These are phyloP conservation scores for Penicillium sp. DNA, from an alignment of 2,329 filamentous ascomycete genomes.

Conservation along the genomic window DNA sequence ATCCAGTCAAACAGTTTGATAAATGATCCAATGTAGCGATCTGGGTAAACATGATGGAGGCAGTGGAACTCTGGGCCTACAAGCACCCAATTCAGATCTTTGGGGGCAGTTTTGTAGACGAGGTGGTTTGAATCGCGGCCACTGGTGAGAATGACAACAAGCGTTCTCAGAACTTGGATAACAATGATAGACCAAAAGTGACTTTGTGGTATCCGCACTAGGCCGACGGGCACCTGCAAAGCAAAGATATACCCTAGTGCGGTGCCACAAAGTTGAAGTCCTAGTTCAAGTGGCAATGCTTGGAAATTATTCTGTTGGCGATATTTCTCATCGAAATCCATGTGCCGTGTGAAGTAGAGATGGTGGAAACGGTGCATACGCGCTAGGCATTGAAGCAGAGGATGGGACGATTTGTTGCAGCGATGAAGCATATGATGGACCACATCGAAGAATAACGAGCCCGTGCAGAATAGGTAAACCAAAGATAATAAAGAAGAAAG, in stretches of 20 bases:
- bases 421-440: constrained; percentile 17
- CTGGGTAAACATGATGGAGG: constrained; percentile 18
- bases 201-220: neutral
- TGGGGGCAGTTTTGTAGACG: constrained; percentile 13
- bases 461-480: constrained; percentile 13
- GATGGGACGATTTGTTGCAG: constrained; percentile 15
- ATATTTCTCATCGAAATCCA: constrained; percentile 17
- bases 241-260: constrained; percentile 10
- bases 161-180: neutral
- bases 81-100: constrained; percentile 17
- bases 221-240: neutral
- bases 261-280: constrained; percentile 9
- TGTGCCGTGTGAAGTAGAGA: constrained; percentile 19
- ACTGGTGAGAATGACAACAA: constrained; percentile 8
- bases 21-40: constrained; percentile 19
- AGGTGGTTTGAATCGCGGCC: constrained; percentile 21
- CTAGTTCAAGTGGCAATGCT: constrained; percentile 17
- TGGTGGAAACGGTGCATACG: constrained; percentile 20
- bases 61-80: constrained; percentile 20
- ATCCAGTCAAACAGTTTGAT: constrained; percentile 22
- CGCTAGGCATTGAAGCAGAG: constrained; percentile 12
- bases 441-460: constrained; percentile 21
- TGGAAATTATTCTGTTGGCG: constrained; percentile 13
- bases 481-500: constrained; percentile 1
- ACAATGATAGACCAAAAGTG: neutral